Evolutionary conservation across 2,329 filamentous ascomycete species (phyloP).

Genomic region (Phaeosphaeria sp.): DNA sequence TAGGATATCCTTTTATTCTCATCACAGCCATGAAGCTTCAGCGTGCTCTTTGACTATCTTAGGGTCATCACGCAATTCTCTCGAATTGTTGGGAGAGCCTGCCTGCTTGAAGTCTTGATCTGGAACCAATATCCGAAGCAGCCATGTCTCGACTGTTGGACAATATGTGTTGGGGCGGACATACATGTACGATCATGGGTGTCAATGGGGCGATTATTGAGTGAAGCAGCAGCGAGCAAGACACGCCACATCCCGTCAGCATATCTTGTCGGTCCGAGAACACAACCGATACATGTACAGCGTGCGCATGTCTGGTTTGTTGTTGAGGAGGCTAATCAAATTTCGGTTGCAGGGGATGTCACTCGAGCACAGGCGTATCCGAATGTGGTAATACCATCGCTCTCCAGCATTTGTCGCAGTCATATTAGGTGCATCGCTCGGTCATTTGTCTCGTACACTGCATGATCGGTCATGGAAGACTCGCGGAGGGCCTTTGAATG

Average conservation of each 20-base stretch:
- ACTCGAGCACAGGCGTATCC: neutral
- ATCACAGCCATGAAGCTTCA: neutral
- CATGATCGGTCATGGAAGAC: neutral
- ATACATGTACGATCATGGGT: neutral
- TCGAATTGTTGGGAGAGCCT: neutral
- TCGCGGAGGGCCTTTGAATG: too few relatives aligned
- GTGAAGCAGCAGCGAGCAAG: neutral
- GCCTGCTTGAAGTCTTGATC: neutral
- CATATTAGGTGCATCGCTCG: neutral
- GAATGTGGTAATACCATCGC: neutral
- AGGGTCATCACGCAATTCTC: neutral
- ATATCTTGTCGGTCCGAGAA: neutral
- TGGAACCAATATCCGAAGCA: neutral
- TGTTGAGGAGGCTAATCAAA: neutral
- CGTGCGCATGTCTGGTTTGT: neutral
- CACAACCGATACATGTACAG: neutral
- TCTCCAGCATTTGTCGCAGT: neutral
- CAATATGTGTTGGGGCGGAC: neutral
- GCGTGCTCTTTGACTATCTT: too few relatives aligned
- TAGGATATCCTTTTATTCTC: neutral
- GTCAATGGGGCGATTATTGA: neutral
- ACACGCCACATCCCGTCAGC: neutral
- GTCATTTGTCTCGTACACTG: neutral
- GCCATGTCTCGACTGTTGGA: neutral
- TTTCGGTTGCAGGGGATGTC: neutral